Base-by-base conservation (phyloP, 148 eudicot species). In the Vaccinium corymbosum region DNA sequence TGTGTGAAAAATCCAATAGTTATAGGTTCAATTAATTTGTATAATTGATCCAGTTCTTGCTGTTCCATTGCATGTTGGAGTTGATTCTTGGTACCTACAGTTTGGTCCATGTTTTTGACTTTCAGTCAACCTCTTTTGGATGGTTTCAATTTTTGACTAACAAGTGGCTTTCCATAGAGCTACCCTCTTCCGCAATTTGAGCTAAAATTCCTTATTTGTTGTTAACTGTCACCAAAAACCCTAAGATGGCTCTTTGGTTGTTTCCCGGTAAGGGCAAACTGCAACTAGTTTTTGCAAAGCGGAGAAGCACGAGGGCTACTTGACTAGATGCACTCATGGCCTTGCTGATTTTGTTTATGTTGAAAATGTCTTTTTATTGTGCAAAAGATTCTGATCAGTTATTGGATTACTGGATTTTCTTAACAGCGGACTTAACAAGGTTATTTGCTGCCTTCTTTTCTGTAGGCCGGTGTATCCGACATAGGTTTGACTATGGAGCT, bases 391-490 rank as follows among this genome's bases (percentile, higher is more conserved):
- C 38, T 15, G 6, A 46, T 75, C 51, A 75, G 77, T 35, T 48
- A 19, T 75, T 46, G 78, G 7, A 4, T 20, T 75, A 75, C 78
- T 20, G 78, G 50, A 75, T 75, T 52, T 20, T 46, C 52, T 75
- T 46, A 20, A 20, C 53, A 20, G 78, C 80, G 29, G 52, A 79
- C 79, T 80, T 70, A n/a, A 87, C 52, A 42, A 38, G 85, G 56
- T 85, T 79, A 49, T 77, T 81, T 53, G 84, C 50, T 84, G 77
- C 35, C 75, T 87, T 87, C 51, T 86, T 81, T 74, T 84, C 55
- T 86, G 89, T 83, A 97, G 99, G 99, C 15, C 97, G 99, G 62
- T 97, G 99, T 89, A 97, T 97, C 83, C 91, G 99, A 55, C 98
- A 97, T 82, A 94, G 88, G 86, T 89, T 72, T 80, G 99, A 97